Conservation (phyloP, 345 rosid genomes). For the Citrus maxima region DNA sequence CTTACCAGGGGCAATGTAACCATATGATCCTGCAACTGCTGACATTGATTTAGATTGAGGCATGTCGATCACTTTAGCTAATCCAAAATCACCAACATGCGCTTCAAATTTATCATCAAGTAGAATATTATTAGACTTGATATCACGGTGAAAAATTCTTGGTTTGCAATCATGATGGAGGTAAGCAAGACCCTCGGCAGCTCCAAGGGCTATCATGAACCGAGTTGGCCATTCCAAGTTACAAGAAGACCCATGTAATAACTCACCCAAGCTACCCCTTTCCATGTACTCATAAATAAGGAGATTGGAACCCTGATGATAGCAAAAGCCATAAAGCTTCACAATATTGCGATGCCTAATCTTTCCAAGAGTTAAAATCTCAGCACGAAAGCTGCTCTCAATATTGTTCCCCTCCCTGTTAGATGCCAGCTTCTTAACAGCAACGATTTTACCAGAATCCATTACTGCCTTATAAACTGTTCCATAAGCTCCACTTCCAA, state of each 20-base stretch:
- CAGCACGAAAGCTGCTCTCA: slow-evolving; percentile 86
- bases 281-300: slow-evolving; percentile 88
- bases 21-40: slow-evolving; percentile 96
- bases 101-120: slow-evolving; percentile 91
- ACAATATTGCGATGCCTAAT: slow-evolving; percentile 94
- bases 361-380: slow-evolving; percentile 84
- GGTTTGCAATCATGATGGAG: slow-evolving; percentile 97
- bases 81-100: slow-evolving; percentile 96
- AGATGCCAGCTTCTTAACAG: slow-evolving; percentile 79
- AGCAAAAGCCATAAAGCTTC: slow-evolving; percentile 85
- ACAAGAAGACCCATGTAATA: slow-evolving; percentile 63
- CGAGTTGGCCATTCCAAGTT: slow-evolving; percentile 78
- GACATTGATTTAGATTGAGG: slow-evolving; percentile 94
- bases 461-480: slow-evolving; percentile 82
- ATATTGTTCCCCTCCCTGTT: slow-evolving; percentile 76
- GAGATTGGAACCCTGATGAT: slow-evolving; percentile 81
- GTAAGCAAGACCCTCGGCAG: slow-evolving; percentile 96
- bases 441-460: slow-evolving; percentile 65
- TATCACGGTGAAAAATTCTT: slow-evolving; percentile 87
- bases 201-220: slow-evolving; percentile 82
- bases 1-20: slow-evolving; percentile 98
- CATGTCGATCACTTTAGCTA: slow-evolving; percentile 96
- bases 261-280: slow-evolving; percentile 85
- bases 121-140: slow-evolving; percentile 87
- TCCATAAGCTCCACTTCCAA: slow-evolving; percentile 97